Evolutionary conservation across 2,329 filamentous ascomycete species (phyloP).

Genomic region (Chrysosporium keratinophilum): DNA sequence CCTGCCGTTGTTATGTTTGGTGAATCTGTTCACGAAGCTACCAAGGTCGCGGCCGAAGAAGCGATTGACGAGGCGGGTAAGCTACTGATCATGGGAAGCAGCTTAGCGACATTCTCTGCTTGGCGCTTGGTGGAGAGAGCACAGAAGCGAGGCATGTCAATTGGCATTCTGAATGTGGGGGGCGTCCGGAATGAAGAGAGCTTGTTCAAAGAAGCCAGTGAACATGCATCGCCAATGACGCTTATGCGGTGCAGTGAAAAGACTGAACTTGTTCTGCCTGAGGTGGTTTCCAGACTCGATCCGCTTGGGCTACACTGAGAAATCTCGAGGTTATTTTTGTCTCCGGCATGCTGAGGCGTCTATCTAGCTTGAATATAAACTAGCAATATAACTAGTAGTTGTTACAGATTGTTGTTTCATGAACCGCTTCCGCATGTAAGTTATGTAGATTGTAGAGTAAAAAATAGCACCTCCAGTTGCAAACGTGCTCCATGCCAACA

Average conservation of each 20-base stretch:
- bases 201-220: constrained; percentile 30
- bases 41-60: constrained; percentile 67
- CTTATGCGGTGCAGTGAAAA: constrained; percentile 36
- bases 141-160: constrained; percentile 69
- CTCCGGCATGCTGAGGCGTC: too few relatives aligned
- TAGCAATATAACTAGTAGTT: background rate
- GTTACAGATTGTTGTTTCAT: background rate
- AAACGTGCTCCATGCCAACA: background rate
- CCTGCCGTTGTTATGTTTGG: constrained; percentile 96
- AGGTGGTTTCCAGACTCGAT: constrained; percentile 27
- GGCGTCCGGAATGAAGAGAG: constrained; percentile 38
- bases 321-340: too few relatives aligned
- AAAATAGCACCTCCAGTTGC: background rate
- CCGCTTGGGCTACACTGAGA: background rate
- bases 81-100: constrained; percentile 75
- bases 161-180: constrained; percentile 72
- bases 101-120: constrained; percentile 86
- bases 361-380: background rate
- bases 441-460: background rate
- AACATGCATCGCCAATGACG: constrained; percentile 15
- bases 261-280: constrained; percentile 34
- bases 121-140: constrained; percentile 82
- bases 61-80: constrained; percentile 67
- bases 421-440: background rate
- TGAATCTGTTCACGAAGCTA: constrained; percentile 61